A percentile compares a stretch with the other conserved stretches of the same genome.
phyloP scores from a whole-genome alignment of 257 asterid species.

The Solanum arcanum region DNA sequence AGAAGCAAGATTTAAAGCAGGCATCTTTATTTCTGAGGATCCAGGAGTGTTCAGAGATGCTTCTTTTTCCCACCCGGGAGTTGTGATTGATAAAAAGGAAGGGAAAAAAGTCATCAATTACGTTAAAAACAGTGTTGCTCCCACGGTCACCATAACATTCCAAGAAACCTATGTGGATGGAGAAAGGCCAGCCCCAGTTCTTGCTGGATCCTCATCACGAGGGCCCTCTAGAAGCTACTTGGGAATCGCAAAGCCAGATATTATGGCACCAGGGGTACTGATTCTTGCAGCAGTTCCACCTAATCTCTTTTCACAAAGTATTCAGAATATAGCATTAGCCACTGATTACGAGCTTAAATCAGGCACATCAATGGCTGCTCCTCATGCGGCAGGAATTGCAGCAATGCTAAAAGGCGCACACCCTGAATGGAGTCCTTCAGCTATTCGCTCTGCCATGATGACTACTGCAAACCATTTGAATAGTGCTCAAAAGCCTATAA shows the following conservation, averaged over 20 bases:
- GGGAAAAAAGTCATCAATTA: background rate
- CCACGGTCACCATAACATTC: background rate
- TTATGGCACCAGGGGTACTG: background rate
- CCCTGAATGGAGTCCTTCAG: background rate
- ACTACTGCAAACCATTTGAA: background rate
- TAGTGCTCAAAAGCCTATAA: background rate
- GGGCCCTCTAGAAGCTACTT: background rate
- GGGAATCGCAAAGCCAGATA: background rate
- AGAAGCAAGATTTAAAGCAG: background rate
- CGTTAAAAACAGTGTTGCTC: background rate
- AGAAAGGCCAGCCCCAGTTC: background rate
- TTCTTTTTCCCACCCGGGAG: background rate
- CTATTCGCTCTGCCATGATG: background rate
- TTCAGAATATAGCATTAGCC: background rate
- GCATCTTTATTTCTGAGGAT: background rate
- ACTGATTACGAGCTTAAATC: background rate
- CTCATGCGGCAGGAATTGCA: background rate
- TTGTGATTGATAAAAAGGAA: background rate
- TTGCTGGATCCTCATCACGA: background rate
- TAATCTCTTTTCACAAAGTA: background rate
- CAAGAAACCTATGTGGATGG: background rate
- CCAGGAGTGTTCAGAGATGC: background rate
- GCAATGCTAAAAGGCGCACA: background rate
- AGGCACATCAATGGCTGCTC: background rate
- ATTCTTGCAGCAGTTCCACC: background rate